Evolutionary conservation across 345 rosid species (phyloP).

Genomic region (Moricandia arvensis): DNA sequence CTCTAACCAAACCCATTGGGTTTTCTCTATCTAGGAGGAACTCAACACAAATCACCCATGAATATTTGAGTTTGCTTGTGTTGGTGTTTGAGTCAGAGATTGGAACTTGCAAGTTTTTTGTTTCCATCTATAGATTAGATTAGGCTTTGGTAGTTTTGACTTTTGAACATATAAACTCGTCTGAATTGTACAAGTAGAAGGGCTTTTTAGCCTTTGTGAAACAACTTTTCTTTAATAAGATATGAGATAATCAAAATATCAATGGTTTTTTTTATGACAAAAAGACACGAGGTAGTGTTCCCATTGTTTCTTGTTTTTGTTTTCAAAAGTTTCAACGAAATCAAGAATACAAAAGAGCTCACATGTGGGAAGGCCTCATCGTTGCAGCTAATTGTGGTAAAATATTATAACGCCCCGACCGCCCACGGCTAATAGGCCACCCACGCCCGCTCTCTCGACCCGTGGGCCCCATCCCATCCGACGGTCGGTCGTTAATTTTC

Average conservation of each 20-base stretch:
- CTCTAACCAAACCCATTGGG: no score
- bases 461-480: no score
- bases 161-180: not conserved
- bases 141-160: not conserved
- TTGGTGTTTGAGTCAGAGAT: not conserved
- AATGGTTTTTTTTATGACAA: no score
- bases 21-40: no score
- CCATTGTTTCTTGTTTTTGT: no score
- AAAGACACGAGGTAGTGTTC: no score
- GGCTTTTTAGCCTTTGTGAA: not conserved
- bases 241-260: no score
- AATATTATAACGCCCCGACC: no score
- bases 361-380: constrained; percentile 95
- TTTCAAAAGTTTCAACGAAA: not conserved
- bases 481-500: no score
- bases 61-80: not conserved
- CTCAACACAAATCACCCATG: constrained; percentile 16
- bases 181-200: not conserved
- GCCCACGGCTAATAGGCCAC: no score
- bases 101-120: not conserved
- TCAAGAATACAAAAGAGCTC: constrained; percentile 26
- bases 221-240: no score
- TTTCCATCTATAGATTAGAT: not conserved
- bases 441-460: no score
- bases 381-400: constrained; percentile 93